Percentiles rank a stretch among this genome's conserved stretches.
phyloP scores from a whole-genome alignment of 2,329 filamentous ascomycete genomes.

The Zarea fungicola region DNA sequence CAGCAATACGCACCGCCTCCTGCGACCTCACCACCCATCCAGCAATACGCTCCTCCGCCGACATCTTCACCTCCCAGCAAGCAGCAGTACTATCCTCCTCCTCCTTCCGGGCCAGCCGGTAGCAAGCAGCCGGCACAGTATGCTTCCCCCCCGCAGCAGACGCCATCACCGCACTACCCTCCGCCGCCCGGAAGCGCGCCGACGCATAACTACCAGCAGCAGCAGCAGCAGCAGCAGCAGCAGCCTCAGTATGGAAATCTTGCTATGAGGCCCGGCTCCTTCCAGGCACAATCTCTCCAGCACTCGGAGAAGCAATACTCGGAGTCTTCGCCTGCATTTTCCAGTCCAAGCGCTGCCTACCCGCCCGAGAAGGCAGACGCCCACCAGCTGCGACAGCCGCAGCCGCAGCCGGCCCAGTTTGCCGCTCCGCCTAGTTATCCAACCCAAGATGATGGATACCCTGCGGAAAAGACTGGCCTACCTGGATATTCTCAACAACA shows the following conservation, averaged over 20 bases:
- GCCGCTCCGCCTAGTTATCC: constrained; percentile 14
- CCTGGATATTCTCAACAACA: constrained; percentile 18
- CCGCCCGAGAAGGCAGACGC: constrained; percentile 16
- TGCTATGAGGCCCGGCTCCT: constrained; percentile 19
- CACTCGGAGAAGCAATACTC: constrained; percentile 5
- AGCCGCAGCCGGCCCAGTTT: constrained; percentile 24
- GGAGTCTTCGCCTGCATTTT: constrained; percentile 7
- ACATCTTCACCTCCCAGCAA: constrained; percentile 43
- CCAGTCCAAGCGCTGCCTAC: constrained; percentile 15
- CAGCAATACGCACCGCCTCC: constrained; percentile 43
- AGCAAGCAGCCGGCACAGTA: constrained; percentile 20
- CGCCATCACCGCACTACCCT: constrained; percentile 27
- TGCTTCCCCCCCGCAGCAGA: constrained; percentile 28
- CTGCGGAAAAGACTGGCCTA: constrained; percentile 24
- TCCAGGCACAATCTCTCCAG: background rate
- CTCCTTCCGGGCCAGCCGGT: constrained; percentile 28
- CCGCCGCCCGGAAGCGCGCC: constrained; percentile 19
- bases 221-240: constrained; percentile 20
- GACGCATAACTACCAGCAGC: constrained; percentile 19
- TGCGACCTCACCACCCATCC: constrained; percentile 39
- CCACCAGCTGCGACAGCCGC: constrained; percentile 22
- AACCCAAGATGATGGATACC: constrained; percentile 19
- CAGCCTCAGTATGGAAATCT: constrained; percentile 19
- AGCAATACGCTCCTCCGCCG: constrained; percentile 41
- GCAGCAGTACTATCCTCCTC: constrained; percentile 42